Evolutionary conservation across 306 rosid species (phyloP), one percentile per base, ranked within the genome.

Genomic region (Acacia acuminata): DNA sequence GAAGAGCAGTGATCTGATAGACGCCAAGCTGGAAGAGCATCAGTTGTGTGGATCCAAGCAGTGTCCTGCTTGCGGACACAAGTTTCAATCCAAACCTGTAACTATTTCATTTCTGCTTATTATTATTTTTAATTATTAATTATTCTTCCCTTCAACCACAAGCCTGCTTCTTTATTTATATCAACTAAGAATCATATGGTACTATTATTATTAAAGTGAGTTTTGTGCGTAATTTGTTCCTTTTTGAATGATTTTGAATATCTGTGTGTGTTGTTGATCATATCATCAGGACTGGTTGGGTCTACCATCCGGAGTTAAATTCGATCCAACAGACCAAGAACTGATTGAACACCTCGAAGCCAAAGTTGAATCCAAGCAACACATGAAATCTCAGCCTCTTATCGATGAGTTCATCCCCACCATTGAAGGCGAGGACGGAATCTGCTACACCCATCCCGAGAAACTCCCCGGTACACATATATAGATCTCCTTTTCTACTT

Each of bases 281-380:
- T 58, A 48, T 6, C n/a, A 22, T 80, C 89, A 94, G 99, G 97
- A 96, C 74, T 96, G 99, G 99, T 79, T 94, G 80, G 99, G 99
- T 90, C 87, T 96, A 85, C 99, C 99, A 66, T 98, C 99, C 7
- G 99, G 99, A 82, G 99, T 95, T 88, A 95, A 94, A 84, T 96
- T 96, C 82, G 99, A 96, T 84, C 99, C 99, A 53, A 96, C 99
- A 9, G 99, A 96, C 84, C 99, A 96, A 89, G 99, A 96, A 89
- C 88, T 96, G 71, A 92, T 96, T 43, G 97, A 96, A 90, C 99
- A 96, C 78, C 94, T 96, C 5, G 99, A 96, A 89, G 99, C 99
- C 53, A 96, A 96, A 81, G 99, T 94, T 1, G 96, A 94, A 79
- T 84, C 91, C 48, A 94, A 88, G 86, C 90, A 91, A 77, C 90